Evolutionary conservation across 2,329 filamentous ascomycete species (phyloP), one percentile per base, ranked within the genome.

Genomic region (Penicillium sp.): DNA sequence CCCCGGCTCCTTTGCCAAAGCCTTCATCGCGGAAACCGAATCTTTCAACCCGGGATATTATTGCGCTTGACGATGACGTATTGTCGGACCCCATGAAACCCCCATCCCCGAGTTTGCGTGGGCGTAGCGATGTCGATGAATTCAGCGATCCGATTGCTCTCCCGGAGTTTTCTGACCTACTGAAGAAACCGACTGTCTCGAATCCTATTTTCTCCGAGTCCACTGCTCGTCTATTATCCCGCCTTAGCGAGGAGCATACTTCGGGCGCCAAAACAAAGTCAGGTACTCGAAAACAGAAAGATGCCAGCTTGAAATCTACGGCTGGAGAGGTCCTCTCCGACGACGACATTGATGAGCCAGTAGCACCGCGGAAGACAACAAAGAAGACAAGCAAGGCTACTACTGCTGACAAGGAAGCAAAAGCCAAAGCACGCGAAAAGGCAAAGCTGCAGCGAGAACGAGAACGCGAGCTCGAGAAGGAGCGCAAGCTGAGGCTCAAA

Each of bases 381-480:
- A 83, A 75, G 58, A 69, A 71, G 2, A 68, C 72, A 2, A 53
- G 44, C 12, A 62, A 65, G 46, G 43, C 47, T n/a, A 52, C 57
- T 6, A 58, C 57, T 1, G 58, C 57, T 19, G 66, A 69, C 12
- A 72, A 69, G 48, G 65, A 66, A 39, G 74, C 73, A 2, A 77
- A 72, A 53, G 78, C 79, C 21, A 71, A 69, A 0, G 80, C 82
- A 41, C 80, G 76, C 51, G 77, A 78, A 45, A 64, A 61, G 8
- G 57, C 59, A 7, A 73, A 69, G 52, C 71, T 70, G 21, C 79
- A 80, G 56, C 61, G 63, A 37, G 76, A 78, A 33, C 66, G 71
- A 3, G 79, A 83, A 50, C 82, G 77, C 43, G 76, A 82, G 48
- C 68, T 73, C 0, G 77, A 77, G 43, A 86, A 80, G 49, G 70